Evolutionary conservation across 208 protist genomes (phyloP), one percentile per base, ranked within the genome.

Genomic region (Trypanosoma vivax): DNA sequence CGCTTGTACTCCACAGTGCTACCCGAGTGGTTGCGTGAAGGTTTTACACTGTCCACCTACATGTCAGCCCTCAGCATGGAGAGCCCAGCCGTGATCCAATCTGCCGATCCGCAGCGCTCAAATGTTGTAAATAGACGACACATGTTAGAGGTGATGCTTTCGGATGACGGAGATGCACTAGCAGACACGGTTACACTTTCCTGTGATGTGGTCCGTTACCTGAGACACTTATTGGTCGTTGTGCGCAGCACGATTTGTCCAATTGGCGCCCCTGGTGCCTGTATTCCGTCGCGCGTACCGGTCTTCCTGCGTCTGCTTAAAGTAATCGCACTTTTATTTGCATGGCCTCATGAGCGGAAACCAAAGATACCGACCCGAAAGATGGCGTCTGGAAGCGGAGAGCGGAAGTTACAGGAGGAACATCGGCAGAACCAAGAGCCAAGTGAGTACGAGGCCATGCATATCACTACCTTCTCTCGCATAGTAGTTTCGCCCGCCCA

Each of bases 1-100:
- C 68, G 65, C 13, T 56, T 47, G 40, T 88, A 75, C 64, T 67
- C 65, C 0, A 43, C 67, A 33, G 50, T 74, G 33, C 65, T 94
- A n/a, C 72, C 87, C 5, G 80, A 87, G 52, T 40, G 55, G 10
- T 54, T 91, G 24, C 82, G 83, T 18, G 66, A 63, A 7, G 72
- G 65, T 14, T 94, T 94, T 53, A 66, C 79, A 1, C 73, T 94
- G n/a, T 94, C 87, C 27, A 83, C 73, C 3, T 91, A 79, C 60
- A 75, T 94, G 62, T 94, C 87, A 1, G 57, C 47, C 0, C 51
- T 82, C 18, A 61, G 81, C n/a, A 86, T 88, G 63, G 83, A 94
- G 29, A 86, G 81, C 35, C 71, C 80, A 11, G 77, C 76, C 46
- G 76, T 94, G 47, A 70, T 94, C 60, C 87, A 90, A 64, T 77